Base-by-base conservation (phyloP, 1,139 yeast genomes). In the Yamadazyma oceani region DNA sequence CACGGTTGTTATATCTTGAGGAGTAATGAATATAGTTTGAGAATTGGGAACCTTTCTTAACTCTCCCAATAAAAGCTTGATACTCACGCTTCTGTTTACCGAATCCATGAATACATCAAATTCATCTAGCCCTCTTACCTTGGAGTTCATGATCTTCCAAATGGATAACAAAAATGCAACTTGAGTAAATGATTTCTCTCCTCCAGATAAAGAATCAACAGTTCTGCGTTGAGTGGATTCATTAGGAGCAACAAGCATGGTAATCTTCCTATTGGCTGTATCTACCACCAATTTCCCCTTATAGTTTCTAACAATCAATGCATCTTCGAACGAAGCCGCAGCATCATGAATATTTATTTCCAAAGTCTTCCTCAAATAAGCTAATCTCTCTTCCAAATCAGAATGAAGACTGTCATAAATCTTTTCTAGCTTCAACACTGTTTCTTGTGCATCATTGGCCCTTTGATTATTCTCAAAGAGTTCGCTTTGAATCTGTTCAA, bases 21-120 rank as follows among this genome's bases (percentile, higher is more conserved):
- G 99, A 0, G 98, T 92, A 32, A 92, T 90, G 50, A 94, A 87
- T 12, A 92, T 85, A 4, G 95, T 85, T 60, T 92, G 98, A 1
- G 90, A 80, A 44, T 81, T 74, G 0, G 82, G 78, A 39, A 70
- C 67, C 43, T 75, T 75, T 14, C 76, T 61, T 32, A 90, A 74
- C 45, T 89, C 86, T 17, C 75, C 75, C 39, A 89, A 69, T 54
- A 94, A 80, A 49, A 90, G 66, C 39, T 78, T 73, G 55, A 94
- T 80, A 46, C 96, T 89, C 38, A 85, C 78, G 33, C 83, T 75
- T 49, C 98, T 75, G 54, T 90, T 90, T 19, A 88, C 87, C 34
- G 90, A 88, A 60, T 94, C 99, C 98, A 94, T 92, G 53, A 84
- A 94, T 22, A 94, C 98, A 64, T 94, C 99, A 58, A 92, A 94